Conservation (phyloP, 208 protist genomes). For the Acanthamoeba triangularis region DNA sequence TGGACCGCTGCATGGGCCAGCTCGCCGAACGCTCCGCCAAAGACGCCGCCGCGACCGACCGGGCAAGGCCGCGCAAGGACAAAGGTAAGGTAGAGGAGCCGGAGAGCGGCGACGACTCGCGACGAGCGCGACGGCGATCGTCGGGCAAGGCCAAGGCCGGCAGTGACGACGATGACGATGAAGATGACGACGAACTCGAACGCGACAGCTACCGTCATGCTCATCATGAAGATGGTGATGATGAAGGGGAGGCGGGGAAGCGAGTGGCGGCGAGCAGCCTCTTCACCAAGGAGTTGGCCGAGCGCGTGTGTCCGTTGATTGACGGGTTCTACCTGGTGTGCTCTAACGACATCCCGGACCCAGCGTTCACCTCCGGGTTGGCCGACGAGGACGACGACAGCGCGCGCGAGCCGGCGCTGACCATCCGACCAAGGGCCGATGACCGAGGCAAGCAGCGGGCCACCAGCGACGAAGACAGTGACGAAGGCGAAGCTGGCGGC, state of each 20-base stretch:
- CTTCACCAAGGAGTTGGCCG: constrained; percentile 26
- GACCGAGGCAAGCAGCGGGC: background rate
- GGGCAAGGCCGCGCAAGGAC: background rate
- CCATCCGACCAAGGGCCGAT: background rate
- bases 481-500: background rate
- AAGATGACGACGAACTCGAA: background rate
- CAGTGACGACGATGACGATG: background rate
- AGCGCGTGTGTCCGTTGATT: constrained; percentile 46
- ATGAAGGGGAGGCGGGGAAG: background rate
- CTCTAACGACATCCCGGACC: constrained; percentile 16
- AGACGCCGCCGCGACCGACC: background rate
- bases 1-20: background rate
- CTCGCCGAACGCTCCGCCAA: background rate
- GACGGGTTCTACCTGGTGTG: constrained; percentile 37
- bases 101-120: background rate
- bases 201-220: background rate
- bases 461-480: background rate
- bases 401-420: background rate
- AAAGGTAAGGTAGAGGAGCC: constrained; percentile 19
- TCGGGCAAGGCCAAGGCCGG: background rate
- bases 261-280: background rate
- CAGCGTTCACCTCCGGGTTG: background rate
- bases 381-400: too few species aligned
- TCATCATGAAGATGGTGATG: background rate
- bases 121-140: background rate